phyloP scores from a whole-genome alignment of 176 grass and related monocot genomes.

The Triticum turgidum region DNA sequence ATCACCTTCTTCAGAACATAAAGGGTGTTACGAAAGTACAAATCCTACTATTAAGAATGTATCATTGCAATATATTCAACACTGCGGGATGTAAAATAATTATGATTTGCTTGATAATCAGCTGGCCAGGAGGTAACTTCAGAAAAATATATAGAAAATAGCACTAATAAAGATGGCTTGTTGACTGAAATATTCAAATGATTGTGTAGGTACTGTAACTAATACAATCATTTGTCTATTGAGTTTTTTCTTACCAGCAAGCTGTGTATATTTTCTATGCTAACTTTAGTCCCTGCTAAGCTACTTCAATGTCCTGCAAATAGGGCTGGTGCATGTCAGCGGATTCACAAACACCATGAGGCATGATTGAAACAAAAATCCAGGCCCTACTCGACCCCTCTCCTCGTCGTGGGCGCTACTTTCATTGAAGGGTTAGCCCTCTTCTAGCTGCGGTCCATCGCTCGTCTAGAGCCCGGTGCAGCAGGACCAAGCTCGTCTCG shows the following conservation, averaged over 20 bases:
- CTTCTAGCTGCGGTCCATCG: no score
- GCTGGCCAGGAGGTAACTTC: not conserved
- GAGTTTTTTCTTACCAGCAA: not conserved
- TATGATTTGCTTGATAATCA: not conserved
- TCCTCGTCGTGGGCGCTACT: no score
- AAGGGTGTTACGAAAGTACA: not conserved
- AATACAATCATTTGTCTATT: not conserved
- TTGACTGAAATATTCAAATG: not conserved
- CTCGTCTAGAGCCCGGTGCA: no score
- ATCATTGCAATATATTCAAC: not conserved
- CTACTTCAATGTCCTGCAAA: no score
- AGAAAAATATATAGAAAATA: not conserved
- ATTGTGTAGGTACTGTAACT: not conserved
- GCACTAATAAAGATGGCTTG: not conserved
- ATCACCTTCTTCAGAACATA: not conserved
- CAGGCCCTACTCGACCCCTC: no score
- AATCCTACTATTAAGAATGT: not conserved
- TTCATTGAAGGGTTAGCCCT: no score
- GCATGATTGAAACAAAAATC: no score
- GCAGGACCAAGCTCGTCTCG: no score
- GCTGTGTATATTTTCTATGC: not conserved
- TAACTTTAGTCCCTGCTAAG: no score
- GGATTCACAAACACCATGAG: no score
- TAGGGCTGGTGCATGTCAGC: no score
- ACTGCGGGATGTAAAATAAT: not conserved